Percentiles rank a stretch among this genome's conserved stretches.
phyloP scores from a whole-genome alignment of 2,329 filamentous ascomycete species.

The Dactylellina leptospora region DNA sequence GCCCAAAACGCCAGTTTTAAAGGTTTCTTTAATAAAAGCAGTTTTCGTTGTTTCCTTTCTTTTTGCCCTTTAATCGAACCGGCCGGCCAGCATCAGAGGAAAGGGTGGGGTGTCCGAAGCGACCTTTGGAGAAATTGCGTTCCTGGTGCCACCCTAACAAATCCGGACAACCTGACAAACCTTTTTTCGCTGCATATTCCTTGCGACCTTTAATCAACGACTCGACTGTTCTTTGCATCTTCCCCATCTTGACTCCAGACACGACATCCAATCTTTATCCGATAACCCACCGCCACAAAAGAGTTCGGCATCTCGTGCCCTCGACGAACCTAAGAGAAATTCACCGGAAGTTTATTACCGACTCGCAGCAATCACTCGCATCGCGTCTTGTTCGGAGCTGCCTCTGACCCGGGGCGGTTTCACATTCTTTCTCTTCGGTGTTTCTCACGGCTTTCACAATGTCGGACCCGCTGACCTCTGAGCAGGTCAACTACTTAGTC shows the following conservation, averaged over 20 bases:
- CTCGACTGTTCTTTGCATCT: conserved; percentile 42
- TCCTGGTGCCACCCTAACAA: conserved; percentile 54
- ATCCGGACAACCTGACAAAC: conserved; percentile 54
- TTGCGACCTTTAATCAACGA: conserved; percentile 48
- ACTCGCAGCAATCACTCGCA: conserved; percentile 29
- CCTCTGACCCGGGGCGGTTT: conserved; percentile 51
- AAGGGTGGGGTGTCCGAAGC: conserved; percentile 54
- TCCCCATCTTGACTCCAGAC: conserved; percentile 47
- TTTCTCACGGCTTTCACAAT: conserved; percentile 35
- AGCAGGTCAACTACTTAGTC: conserved; percentile 53
- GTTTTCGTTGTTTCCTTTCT: neutral
- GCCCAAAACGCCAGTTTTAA: conserved; percentile 38
- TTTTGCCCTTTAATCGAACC: conserved; percentile 27
- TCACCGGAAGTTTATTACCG: neutral
- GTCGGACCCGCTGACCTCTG: conserved; percentile 52
- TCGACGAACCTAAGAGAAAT: neutral
- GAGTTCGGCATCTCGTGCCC: conserved; percentile 1
- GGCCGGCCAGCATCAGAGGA: conserved; percentile 17
- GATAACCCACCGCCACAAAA: conserved; percentile 7
- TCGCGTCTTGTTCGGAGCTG: conserved; percentile 49
- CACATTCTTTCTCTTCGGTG: conserved; percentile 17
- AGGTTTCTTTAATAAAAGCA: conserved; percentile 20
- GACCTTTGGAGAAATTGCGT: conserved; percentile 53
- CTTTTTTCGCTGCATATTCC: conserved; percentile 49
- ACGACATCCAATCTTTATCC: conserved; percentile 24